Base-by-base conservation (phyloP, 441 rosid genomes). In the Manihot esculenta region DNA sequence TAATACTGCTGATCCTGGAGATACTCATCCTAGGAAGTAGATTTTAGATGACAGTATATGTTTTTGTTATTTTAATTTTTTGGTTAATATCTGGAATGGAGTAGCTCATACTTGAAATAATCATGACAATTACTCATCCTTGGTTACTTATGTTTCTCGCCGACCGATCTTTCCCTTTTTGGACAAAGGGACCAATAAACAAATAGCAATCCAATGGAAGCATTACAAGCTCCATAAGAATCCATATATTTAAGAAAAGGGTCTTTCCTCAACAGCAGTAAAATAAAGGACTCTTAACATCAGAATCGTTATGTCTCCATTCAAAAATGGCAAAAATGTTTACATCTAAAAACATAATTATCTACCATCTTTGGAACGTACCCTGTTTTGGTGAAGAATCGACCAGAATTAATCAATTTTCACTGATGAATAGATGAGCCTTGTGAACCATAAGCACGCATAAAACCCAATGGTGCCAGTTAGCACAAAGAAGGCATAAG, bases 361-460 rank as follows among this genome's bases (percentile, higher is more conserved):
- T 65, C 77, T 42, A 76, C 69, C 26, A 62, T 70, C 47, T 71
- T 75, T 70, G 66, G 73, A 63, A 70, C 64, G 66, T 72, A 70
- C 82, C 77, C 72, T 49, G 71, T 33, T 63, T 42, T 26, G 59
- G 56, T 13, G 55, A 33, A 35, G 76, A 49, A 27, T 27, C 24
- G 79, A 24, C 48, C 17, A 41, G 49, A 47, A 67, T 79, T 74
- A 92, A 68, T 94, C 99, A 17, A 94, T 92, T 87, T 92, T 94
- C 66, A 94, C 97, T 0, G 99, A 94, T 0, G 97, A 90, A 81
- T 94, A 94, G 82, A 94, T 94, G 49, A 90, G 94, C 88, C 97
- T 86, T 4, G 95, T 92, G 85, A 94, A 94, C 99, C 97, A 94
- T 61, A 88, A 89, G 84, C 99, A 94, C 0, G 99, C 96, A 66